These are phyloP conservation scores for Calonectria ilicicola DNA, from an alignment of 2,329 filamentous ascomycete species.

Conservation along the genomic window DNA sequence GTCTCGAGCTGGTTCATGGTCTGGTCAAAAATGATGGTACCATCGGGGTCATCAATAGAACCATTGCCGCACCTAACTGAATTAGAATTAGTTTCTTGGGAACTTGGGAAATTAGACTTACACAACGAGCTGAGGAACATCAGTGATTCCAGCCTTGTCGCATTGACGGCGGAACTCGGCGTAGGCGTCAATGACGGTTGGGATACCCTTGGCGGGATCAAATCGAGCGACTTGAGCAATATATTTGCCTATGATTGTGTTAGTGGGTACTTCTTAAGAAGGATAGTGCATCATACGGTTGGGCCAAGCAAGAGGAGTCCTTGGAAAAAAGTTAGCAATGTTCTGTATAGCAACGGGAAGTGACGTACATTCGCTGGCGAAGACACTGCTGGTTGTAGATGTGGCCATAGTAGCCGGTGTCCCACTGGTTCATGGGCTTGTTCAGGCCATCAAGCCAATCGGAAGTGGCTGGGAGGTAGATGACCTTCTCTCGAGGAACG, in stretches of 20 bases:
- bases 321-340: constrained; percentile 19
- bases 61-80: constrained; percentile 74
- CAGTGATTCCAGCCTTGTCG: constrained; percentile 61
- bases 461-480: constrained; percentile 83
- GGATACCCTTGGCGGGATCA: constrained; percentile 85
- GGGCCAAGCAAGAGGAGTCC: constrained; percentile 68
- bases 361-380: constrained; percentile 64
- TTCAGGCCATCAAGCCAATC: constrained; percentile 89
- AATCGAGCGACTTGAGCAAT: constrained; percentile 86
- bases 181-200: constrained; percentile 81
- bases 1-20: constrained; percentile 76
- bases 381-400: constrained; percentile 76
- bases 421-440: constrained; percentile 78
- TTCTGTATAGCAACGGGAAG: no score
- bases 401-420: constrained; percentile 79
- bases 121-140: constrained; percentile 79
- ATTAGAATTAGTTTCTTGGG: constrained; percentile 3
- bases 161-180: constrained; percentile 76
- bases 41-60: constrained; percentile 85
- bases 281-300: constrained; percentile 50
- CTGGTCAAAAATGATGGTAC: constrained; percentile 76
- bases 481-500: constrained; percentile 75
- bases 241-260: constrained; percentile 67
- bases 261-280: background rate
- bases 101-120: constrained; percentile 43